Evolutionary conservation across 352 stramenopile genomes (phyloP).

Genomic region (Phytophthora sp.): DNA sequence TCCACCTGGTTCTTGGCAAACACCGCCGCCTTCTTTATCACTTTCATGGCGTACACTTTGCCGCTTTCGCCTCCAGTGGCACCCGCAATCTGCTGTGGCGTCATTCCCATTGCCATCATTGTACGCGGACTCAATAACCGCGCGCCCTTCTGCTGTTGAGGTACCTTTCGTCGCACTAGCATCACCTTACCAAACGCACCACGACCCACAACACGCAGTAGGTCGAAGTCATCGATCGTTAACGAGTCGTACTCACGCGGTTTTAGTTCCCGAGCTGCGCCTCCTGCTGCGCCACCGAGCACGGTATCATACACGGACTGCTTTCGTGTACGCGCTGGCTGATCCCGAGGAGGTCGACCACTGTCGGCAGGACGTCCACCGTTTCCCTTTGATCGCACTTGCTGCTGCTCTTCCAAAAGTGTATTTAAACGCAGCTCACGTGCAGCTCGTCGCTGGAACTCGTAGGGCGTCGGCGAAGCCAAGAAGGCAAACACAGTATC

Average conservation of each 20-base stretch:
- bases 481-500: slow-evolving; percentile 87
- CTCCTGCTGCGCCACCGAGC: slow-evolving; percentile 22
- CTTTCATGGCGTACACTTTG: slow-evolving; percentile 92
- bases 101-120: slow-evolving; percentile 50
- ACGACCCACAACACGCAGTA: slow-evolving; percentile 97
- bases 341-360: slow-evolving; percentile 13
- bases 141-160: slow-evolving; percentile 36
- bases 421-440: slow-evolving; percentile 60
- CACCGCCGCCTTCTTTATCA: slow-evolving; percentile 91
- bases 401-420: slow-evolving; percentile 45
- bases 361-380: slow-evolving; percentile 1
- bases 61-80: slow-evolving; percentile 31
- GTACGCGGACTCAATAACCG: slow-evolving; percentile 40
- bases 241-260: slow-evolving; percentile 61
- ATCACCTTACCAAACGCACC: slow-evolving; percentile 97
- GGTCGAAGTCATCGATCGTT: slow-evolving; percentile 95
- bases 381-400: slow-evolving; percentile 3
- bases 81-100: slow-evolving; percentile 36
- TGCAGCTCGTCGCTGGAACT: slow-evolving; percentile 68
- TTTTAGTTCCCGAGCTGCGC: slow-evolving; percentile 29
- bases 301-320: slow-evolving; percentile 29
- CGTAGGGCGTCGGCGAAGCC: slow-evolving; percentile 71
- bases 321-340: slow-evolving; percentile 16
- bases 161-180: slow-evolving; percentile 73
- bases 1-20: slow-evolving; percentile 91